Base-by-base conservation (phyloP, 192 early-diverging fungal genomes). In the Pilobolus umbonatus region DNA sequence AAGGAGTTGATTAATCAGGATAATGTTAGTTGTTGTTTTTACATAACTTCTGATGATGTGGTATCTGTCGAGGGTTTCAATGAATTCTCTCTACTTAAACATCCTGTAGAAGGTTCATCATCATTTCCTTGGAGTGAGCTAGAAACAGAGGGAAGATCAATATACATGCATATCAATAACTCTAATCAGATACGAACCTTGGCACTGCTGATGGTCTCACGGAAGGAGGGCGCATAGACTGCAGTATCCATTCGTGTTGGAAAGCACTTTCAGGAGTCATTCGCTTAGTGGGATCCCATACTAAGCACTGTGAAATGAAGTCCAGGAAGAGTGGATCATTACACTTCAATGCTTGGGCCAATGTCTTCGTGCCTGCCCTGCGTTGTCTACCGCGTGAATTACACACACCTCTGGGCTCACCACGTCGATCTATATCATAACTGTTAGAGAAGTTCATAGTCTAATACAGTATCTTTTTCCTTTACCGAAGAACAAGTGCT, bases 351-450 rank as follows among this genome's bases (percentile, higher is more conserved):
- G 85, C 83, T 35, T 82, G 77, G 7, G 76, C 78, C 60, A 98
- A 78, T 22, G 89, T 83, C 64, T 88, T 88, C 17, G 87, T 80
- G 2, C 81, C 82, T 10, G 90, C 90, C 34, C 86, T 77, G 31
- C 94, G 85, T 56, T 81, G 86, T 77, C 87, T 92, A 64, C 94
- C 94, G 79, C 96, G 95, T 1, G 87, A 85, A 72, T 93, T 96
- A 5, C 85, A 68, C 6, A 87, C 72, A 17, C 80, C 49, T n/a
- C 83, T 76, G 8, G 89, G 89, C 26, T 65, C 72, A 15, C 76
- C 71, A 48, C 65, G 49, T 6, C 70, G 45, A 60, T 86, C 81
- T 84, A 58, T 32, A 32, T 30, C 26, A 21, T 21, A 39, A 38
- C 14, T 0, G 3, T 28, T 45, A 25, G 56, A n/a, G 10, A 50